Base-by-base conservation (phyloP, 345 rosid genomes). In the Alliaria petiolata region DNA sequence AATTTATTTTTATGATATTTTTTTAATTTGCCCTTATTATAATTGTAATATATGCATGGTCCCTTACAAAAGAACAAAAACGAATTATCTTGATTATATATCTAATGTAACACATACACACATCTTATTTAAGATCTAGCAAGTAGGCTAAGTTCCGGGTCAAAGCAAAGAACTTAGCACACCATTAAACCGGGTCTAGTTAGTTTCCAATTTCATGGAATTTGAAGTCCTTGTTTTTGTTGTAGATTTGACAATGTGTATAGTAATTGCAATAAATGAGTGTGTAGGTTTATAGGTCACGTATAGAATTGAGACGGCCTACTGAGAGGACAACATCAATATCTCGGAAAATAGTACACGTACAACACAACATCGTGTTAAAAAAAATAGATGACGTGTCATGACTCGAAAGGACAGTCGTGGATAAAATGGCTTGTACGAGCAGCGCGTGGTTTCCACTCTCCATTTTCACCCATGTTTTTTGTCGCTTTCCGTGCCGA, bases 401-500 rank as follows among this genome's bases (percentile, higher is more conserved):
- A 12, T 2, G 13, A 43, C 34, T 8, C 8, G 30, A 71, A 62
- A 62, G 63, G 76, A 71, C 17, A 15, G 26, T 26, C 74, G 58
- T 58, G 39, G 66, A 14, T 19, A 8, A 67, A 16, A 45, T 12
- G 3, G 25, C 9, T 31, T 17, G 28, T 17, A 38, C 20, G 28
- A 53, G 8, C 1, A 40, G 63, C 72, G 73, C 56, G 73, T 68
- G 55, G 45, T 14, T 13, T 43, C 14, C 57, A 67, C 62, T 42
- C 20, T 40, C 53, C 15, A 1, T 17, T 8, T 44, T 56, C 43
- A 25, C 16, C 22, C 2, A 17, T 55, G 59, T 56, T 72, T 62
- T 30, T 46, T 35, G 71, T 56, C 66, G 71, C 59, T 53, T 65
- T 56, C 65, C 6, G 43, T 73, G 43, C 51, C 71, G 65, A 71